Evolutionary conservation across 306 rosid genomes (phyloP), one percentile per base, ranked within the genome.

Genomic region (barrel medic (Medicago truncatula)): DNA sequence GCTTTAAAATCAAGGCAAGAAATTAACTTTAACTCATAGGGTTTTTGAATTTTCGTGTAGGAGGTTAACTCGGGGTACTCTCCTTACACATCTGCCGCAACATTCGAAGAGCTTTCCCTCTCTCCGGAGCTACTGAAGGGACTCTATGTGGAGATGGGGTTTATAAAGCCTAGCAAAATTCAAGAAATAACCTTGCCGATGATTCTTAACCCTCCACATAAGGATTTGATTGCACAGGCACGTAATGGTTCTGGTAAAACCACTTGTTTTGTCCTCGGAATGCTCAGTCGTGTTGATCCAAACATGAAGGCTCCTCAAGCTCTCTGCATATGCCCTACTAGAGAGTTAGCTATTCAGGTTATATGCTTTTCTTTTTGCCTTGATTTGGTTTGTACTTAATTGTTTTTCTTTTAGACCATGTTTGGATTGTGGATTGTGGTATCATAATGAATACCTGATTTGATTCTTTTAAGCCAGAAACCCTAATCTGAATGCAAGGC

Each of bases 161-260:
- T 94, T 43, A 85, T 86, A 77, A 92, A 87, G 78, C 98, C 97
- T 3, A 94, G 96, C 64, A 94, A 92, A 80, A 91, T 94, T 46
- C 98, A 94, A 75, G 94, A 92, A 9, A 83, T 94, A 71, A 89
- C 87, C 57, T 78, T 94, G 87, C 98, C 98, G 0, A 94, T 94
- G 98, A 92, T 94, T n/a, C 81, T 94, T 75, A 87, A 73, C 6
- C 92, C 96, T 34, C 98, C 98, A 5, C 14, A 85, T 60, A 87
- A 83, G 67, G 93, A 92, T 75, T 77, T 94, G 82, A 89, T 92
- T 9, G 97, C 98, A 2, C 98, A 94, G 80, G 98, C 98, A 8
- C 98, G 90, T 74, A 94, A 94, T 46, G 97, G 98, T 56, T 94
- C 98, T 3, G 96, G 98, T 0, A 94, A 94, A 84, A 94, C 98